Evolutionary conservation across 2,329 filamentous ascomycete species (phyloP).

Genomic region (Talaromyces marneffei): DNA sequence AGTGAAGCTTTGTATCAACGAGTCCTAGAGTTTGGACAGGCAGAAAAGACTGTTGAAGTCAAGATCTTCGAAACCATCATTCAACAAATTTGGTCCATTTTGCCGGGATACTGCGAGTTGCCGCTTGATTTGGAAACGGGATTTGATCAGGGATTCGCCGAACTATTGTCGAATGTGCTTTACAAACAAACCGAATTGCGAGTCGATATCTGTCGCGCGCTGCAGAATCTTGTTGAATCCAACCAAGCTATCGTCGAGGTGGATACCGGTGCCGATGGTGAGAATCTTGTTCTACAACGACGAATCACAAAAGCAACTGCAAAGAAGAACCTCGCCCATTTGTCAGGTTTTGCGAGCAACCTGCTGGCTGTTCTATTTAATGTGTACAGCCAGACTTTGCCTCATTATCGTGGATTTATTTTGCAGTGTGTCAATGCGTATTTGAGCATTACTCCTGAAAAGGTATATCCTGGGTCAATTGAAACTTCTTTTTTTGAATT

Average conservation of each 20-base stretch:
- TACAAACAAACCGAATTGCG: conserved; percentile 88
- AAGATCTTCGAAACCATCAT: conserved; percentile 98
- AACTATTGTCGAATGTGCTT: conserved; percentile 82
- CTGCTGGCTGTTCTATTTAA: conserved; percentile 97
- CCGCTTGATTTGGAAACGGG: conserved; percentile 70
- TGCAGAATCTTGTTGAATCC: conserved; percentile 84
- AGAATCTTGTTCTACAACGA: conserved; percentile 70
- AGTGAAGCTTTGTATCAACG: conserved; percentile 86
- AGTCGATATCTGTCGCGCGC: conserved; percentile 75
- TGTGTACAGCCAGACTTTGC: conserved; percentile 93
- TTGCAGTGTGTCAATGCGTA: conserved; percentile 93
- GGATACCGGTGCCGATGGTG: conserved; percentile 53
- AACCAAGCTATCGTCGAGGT: conserved; percentile 74
- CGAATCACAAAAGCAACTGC: conserved; percentile 71
- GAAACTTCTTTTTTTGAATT: not conserved
- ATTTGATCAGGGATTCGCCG: conserved; percentile 84
- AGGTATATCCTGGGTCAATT: conserved; percentile 34
- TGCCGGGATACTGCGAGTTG: conserved; percentile 92
- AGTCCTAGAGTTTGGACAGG: conserved; percentile 72
- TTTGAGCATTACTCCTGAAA: conserved; percentile 74
- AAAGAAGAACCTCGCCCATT: conserved; percentile 71
- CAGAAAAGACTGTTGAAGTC: conserved; percentile 87
- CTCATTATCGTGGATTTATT: conserved; percentile 84
- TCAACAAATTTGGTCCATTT: conserved; percentile 87
- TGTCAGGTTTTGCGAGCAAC: conserved; percentile 75